Evolutionary conservation across 192 early-diverging fungal genomes (phyloP), one percentile per base, ranked within the genome.

Genomic region (Linnemannia elongata): DNA sequence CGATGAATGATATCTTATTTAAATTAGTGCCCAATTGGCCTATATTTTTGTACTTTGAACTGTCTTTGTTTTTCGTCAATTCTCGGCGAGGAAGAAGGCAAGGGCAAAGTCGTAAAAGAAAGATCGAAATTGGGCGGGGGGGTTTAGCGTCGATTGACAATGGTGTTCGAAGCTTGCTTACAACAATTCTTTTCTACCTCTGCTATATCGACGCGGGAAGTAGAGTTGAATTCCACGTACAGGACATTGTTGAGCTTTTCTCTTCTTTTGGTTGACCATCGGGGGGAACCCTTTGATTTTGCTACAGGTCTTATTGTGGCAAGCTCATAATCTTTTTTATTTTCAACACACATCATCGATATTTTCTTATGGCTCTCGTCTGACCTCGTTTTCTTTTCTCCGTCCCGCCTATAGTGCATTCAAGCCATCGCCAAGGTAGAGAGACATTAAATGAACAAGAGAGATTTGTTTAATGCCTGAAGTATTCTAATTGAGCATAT

Each of bases 341-440:
- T 71, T 42, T 71, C 39, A 10, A 35, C 4, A 52, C 49, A 18
- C 18, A 52, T 52, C 49, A 52, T 52, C 20, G 18, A 18, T 52
- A 52, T 18, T 52, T 52, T 52, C 6, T 22, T 52, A 18, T 52
- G 18, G 15, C 20, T 52, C 20, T 52, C 20, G 15, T 52, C 22
- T 20, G 69, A 24, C n/a, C 72, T 73, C n/a, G 42, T 33, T n/a
- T 74, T 47, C 42, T 74, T 74, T 74, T 74, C 44, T 49, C 44
- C 42, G 42, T 47, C 42, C 7, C 13, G 44, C 0, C 30, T 27
- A 22, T 18, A 36, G 69, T 70, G n/a, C 10, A 27, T 0, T 18
- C n/a, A 52, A 18, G 49, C 49, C 49, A 52, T 52, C 3, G 49
- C 18, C 20, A 24, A 30, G n/a, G 55, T 27, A 60, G 24, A 55